Evolutionary conservation across 352 stramenopile species (phyloP).

Genomic region (Globisporangium rhizosaccharum): DNA sequence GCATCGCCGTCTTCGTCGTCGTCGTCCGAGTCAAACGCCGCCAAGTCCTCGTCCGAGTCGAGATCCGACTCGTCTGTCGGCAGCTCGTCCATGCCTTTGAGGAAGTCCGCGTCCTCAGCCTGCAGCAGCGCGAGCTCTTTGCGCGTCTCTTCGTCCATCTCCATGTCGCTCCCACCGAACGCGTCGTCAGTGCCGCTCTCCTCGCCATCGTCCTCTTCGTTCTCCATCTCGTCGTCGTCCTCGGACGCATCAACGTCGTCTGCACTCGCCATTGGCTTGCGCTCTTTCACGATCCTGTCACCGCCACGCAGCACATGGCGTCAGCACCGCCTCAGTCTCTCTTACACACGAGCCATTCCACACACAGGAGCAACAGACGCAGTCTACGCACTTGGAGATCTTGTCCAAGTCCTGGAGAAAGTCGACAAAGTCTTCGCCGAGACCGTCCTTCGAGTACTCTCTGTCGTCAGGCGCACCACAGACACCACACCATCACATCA

Average conservation of each 20-base stretch:
- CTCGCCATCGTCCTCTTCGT: constrained; percentile 18
- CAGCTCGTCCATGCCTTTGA: constrained; percentile 79
- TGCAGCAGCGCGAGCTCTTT: constrained; percentile 70
- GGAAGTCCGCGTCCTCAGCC: constrained; percentile 77
- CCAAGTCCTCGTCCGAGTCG: constrained; percentile 59
- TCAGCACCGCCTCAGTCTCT: neutral
- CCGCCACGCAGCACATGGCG: neutral
- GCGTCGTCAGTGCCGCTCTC: constrained; percentile 16
- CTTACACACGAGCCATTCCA: neutral
- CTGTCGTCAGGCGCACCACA: constrained; percentile 15
- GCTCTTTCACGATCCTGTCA: constrained; percentile 56
- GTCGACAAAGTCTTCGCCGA: constrained; percentile 78
- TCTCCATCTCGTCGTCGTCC: constrained; percentile 17
- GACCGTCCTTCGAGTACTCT: constrained; percentile 72
- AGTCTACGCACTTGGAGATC: constrained; percentile 53
- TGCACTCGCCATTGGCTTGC: constrained; percentile 15
- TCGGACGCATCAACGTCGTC: constrained; percentile 23
- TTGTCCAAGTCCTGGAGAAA: constrained; percentile 69
- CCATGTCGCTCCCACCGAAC: constrained; percentile 32
- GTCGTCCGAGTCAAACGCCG: constrained; percentile 60
- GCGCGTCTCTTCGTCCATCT: constrained; percentile 81
- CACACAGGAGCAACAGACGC: neutral
- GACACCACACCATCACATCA: neutral
- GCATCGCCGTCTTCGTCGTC: constrained; percentile 31
- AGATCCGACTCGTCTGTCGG: constrained; percentile 78